Conservation (phyloP, 31 red algal species). For the Bonnemaisonia californica region DNA sequence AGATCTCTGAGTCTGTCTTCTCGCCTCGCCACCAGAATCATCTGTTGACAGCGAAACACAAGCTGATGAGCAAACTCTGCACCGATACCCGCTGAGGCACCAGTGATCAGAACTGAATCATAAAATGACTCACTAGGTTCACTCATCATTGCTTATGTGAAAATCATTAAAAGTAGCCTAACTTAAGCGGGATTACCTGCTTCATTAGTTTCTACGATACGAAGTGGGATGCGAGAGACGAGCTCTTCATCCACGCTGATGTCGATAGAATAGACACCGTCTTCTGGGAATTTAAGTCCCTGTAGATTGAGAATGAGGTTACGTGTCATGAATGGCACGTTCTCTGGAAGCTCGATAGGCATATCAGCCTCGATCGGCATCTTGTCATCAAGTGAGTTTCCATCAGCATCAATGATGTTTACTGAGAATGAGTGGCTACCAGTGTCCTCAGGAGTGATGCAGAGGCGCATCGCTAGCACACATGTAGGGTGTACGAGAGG, state of each 20-base stretch:
- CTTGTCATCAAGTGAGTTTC: constrained; percentile 16
- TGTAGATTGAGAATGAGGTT: constrained; percentile 8
- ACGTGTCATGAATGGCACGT: constrained; percentile 21
- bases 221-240: background rate
- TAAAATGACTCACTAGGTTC: too few relatives aligned
- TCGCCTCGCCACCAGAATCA: constrained; percentile 26
- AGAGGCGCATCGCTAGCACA: constrained; percentile 17
- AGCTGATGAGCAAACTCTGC: constrained; percentile 30
- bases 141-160: too few relatives aligned
- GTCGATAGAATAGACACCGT: background rate
- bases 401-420: constrained; percentile 11
- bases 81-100: constrained; percentile 46
- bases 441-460: constrained; percentile 17
- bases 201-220: constrained; percentile 4
- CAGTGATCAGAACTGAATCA: constrained; percentile 42
- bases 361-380: constrained; percentile 24
- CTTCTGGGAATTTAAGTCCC: constrained; percentile 3
- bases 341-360: constrained; percentile 19
- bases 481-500: constrained; percentile 14
- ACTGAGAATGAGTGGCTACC: background rate
- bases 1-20: background rate
- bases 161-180: too few relatives aligned
- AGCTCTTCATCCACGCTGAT: constrained; percentile 4
- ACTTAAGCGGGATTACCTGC: too few relatives aligned
- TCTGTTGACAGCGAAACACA: background rate